Evolutionary conservation across 257 asterid genomes (phyloP).

Genomic region (Solanum rostratum): DNA sequence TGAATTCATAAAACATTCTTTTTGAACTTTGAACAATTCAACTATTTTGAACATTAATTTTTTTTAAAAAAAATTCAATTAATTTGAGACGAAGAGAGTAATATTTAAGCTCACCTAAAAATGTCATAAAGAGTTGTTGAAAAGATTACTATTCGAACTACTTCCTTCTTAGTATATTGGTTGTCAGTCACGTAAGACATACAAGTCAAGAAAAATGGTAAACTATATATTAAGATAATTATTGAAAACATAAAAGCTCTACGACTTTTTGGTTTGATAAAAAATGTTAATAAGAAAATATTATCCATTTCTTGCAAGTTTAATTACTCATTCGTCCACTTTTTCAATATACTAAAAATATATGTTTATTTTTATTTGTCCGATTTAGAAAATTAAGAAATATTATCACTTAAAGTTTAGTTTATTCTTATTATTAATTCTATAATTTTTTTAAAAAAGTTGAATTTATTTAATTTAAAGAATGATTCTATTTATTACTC

Average conservation of each 20-base stretch:
- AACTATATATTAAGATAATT: not conserved
- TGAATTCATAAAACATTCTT: no score
- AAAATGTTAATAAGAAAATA: not conserved
- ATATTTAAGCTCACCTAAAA: not conserved
- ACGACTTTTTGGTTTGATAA: not conserved
- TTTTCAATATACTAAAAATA: not conserved
- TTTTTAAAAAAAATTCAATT: no score
- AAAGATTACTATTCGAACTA: not conserved
- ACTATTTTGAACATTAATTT: no score
- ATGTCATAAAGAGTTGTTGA: not conserved
- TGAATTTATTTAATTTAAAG: not conserved
- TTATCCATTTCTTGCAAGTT: not conserved
- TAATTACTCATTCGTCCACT: not conserved
- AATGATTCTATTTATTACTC: not conserved
- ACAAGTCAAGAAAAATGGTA: not conserved
- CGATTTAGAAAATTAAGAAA: not conserved
- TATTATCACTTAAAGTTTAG: not conserved
- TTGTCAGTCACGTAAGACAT: not conserved
- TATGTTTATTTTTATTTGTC: not conserved
- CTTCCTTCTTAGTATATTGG: not conserved
- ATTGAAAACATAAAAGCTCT: not conserved
- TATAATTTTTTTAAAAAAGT: not conserved
- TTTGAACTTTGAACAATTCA: no score
- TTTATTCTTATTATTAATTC: not conserved
- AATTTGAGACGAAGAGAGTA: no score